Evolutionary conservation across 352 stramenopile genomes (phyloP).

Genomic region (Labyrinthula sp.): DNA sequence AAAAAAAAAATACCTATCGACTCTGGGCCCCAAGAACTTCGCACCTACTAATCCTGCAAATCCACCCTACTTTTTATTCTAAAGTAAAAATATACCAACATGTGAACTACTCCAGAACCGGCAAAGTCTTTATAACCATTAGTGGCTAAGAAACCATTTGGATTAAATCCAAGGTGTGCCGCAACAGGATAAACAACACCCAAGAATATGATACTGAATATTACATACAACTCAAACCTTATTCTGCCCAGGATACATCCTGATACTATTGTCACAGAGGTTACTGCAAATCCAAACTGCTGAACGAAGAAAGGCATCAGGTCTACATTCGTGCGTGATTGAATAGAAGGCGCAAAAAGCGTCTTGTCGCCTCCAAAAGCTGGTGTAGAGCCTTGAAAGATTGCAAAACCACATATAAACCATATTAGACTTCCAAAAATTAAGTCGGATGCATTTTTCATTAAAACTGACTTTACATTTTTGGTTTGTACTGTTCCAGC

Average conservation of each 20-base stretch:
- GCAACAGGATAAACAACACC: conserved; percentile 42
- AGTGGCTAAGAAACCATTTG: conserved; percentile 37
- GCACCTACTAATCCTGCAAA: conserved; percentile 42
- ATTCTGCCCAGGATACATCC: conserved; percentile 40
- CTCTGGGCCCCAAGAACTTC: conserved; percentile 29
- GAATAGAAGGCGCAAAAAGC: conserved; percentile 27
- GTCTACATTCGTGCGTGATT: too few relatives aligned
- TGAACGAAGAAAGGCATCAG: conserved; percentile 36
- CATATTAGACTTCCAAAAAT: conserved; percentile 37
- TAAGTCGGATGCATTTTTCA: conserved; percentile 51
- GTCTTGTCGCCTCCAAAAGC: conserved; percentile 19
- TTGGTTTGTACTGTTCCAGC: conserved; percentile 42
- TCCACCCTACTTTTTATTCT: conserved; percentile 11
- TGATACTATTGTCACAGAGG: conserved; percentile 39
- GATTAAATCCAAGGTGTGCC: conserved; percentile 37
- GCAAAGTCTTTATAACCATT: conserved; percentile 47
- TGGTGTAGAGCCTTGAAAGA: conserved; percentile 13
- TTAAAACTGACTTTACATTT: conserved; percentile 48
- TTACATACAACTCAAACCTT: conserved; percentile 42
- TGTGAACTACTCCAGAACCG: conserved; percentile 45
- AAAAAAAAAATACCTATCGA: conserved; percentile 35
- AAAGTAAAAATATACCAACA: conserved; percentile 40
- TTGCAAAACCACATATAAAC: conserved; percentile 26
- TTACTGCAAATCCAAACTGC: conserved; percentile 44
- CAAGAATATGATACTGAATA: conserved; percentile 38